A percentile compares a stretch with the other conserved stretches of the same genome.
Evolutionary conservation across 805 yeast genomes (phyloP).

Genomic region (Debaryomyces tyrocola): DNA sequence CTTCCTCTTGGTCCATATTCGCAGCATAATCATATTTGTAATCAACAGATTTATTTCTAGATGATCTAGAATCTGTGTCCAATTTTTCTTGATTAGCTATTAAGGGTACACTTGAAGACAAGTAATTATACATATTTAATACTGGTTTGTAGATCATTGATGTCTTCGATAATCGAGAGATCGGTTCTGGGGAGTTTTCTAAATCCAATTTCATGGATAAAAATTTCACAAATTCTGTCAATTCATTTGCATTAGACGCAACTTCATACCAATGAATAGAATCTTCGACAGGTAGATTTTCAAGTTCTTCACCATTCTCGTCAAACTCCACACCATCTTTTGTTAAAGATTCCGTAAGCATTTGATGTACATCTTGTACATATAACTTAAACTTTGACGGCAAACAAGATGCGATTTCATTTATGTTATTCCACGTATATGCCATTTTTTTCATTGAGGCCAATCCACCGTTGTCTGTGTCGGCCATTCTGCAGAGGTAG

Average conservation of each 20-base stretch:
- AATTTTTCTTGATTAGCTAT: constrained; percentile 24
- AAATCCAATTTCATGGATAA: constrained; percentile 23
- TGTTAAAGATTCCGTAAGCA: constrained; percentile 27
- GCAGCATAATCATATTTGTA: constrained; percentile 17
- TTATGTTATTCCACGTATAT: constrained; percentile 14
- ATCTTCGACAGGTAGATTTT: constrained; percentile 3
- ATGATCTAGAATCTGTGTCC: constrained; percentile 10
- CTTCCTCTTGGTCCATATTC: constrained; percentile 11
- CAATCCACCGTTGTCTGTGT: constrained; percentile 35
- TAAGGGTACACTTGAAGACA: constrained; percentile 27
- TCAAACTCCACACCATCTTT: constrained; percentile 37
- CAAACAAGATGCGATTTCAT: constrained; percentile 3
- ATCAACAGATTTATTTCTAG: constrained; percentile 18
- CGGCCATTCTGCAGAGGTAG: constrained; percentile 37
- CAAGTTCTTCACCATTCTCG: constrained; percentile 28
- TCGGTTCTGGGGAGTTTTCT: background rate
- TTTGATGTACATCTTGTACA: constrained; percentile 39
- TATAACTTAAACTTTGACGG: constrained; percentile 38
- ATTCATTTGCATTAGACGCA: constrained; percentile 30
- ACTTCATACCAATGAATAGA: constrained; percentile 34
- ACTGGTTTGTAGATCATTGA: constrained; percentile 28
- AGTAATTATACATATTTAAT: constrained; percentile 27
- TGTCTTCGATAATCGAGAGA: constrained; percentile 11
- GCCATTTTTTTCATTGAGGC: constrained; percentile 34
- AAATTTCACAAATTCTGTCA: constrained; percentile 24